Evolutionary conservation across 2,329 filamentous ascomycete genomes (phyloP), one percentile per base, ranked within the genome.

Genomic region (Venturia aucupariae): DNA sequence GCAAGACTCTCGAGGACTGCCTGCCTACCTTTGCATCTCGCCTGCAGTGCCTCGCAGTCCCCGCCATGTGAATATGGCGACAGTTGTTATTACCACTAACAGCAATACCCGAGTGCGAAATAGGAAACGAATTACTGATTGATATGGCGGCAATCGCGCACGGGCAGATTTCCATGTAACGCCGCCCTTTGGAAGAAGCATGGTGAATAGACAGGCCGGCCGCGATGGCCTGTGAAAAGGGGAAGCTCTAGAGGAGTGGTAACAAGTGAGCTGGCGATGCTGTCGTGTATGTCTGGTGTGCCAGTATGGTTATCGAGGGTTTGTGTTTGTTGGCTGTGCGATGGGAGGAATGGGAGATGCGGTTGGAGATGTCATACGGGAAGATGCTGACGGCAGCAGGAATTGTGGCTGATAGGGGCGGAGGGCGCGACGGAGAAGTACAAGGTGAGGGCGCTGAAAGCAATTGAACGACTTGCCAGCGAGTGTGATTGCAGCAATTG

Each of bases 131-230:
- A 75, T 75, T 57, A 81, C 69, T 59, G 88, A 87, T 75, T 90
- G 85, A 70, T 86, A 87, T 65, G 90, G 88, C 54, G 92, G 91
- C 70, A 97, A 79, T 72, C 86, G 84, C 71, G 89, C 83, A 79
- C 86, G 90, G 69, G 92, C 89, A 69, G 90, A 89, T 82, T 96
- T 97, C 92, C 93, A 97, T 76, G 86, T 92, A 73, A 93, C 84
- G 75, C 90, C 90, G 75, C 89, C 90, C 78, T 96, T 96, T 68
- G 90, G 90, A 71, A 95, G 86, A 80, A 97, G 86, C 92, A 97
- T 97, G 27, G 51, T 57, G 51, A 57, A 22, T 13, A n/a, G 51
- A 35, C 27, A 32, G 15, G 51, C 51, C 51, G 51, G 51, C 51
- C 30, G 51, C 51, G 17, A 5, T 57, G 51, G 51, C 51, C 27